Evolutionary conservation across 495 filamentous ascomycete species (phyloP).

Genomic region (Delitschia confertaspora): DNA sequence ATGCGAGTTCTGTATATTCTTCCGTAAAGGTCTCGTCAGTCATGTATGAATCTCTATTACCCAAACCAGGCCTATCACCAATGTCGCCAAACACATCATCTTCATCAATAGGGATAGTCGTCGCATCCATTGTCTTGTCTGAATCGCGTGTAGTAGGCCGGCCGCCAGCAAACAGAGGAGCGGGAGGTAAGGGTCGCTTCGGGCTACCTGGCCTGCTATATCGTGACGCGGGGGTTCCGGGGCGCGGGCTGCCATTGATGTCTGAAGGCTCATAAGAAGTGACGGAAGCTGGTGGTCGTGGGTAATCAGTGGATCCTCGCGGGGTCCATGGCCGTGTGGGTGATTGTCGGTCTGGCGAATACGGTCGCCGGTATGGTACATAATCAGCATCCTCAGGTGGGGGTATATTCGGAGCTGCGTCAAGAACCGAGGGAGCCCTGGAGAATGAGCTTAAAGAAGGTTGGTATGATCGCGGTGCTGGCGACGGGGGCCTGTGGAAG

Average conservation of each 20-base stretch:
- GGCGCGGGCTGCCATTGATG: constrained; percentile 79
- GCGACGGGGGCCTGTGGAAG: constrained; percentile 29
- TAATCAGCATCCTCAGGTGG: constrained; percentile 48
- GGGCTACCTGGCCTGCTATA: constrained; percentile 74
- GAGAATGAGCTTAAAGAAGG: constrained; percentile 34
- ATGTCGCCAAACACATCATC: constrained; percentile 65
- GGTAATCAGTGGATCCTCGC: constrained; percentile 53
- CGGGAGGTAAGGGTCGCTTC: constrained; percentile 78
- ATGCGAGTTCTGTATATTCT: constrained; percentile 41
- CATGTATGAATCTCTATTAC: constrained; percentile 53
- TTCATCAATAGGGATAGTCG: constrained; percentile 50
- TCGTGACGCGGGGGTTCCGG: constrained; percentile 77
- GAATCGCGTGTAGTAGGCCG: constrained; percentile 40
- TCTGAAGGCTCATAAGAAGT: constrained; percentile 76
- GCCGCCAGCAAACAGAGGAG: constrained; percentile 64
- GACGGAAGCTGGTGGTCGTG: constrained; percentile 57
- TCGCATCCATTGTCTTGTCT: constrained; percentile 39
- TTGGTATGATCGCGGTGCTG: constrained; percentile 36
- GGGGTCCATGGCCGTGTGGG: constrained; percentile 68
- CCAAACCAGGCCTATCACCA: constrained; percentile 41
- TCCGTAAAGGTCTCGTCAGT: constrained; percentile 59
- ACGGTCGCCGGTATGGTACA: constrained; percentile 29
- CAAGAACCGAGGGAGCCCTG: constrained; percentile 48
- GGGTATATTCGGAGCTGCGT: constrained; percentile 46
- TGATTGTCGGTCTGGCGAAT: constrained; percentile 41